These are phyloP conservation scores for Lactifluus pinguis DNA, from an alignment of 768 basidiomycete species.

Conservation along the genomic window DNA sequence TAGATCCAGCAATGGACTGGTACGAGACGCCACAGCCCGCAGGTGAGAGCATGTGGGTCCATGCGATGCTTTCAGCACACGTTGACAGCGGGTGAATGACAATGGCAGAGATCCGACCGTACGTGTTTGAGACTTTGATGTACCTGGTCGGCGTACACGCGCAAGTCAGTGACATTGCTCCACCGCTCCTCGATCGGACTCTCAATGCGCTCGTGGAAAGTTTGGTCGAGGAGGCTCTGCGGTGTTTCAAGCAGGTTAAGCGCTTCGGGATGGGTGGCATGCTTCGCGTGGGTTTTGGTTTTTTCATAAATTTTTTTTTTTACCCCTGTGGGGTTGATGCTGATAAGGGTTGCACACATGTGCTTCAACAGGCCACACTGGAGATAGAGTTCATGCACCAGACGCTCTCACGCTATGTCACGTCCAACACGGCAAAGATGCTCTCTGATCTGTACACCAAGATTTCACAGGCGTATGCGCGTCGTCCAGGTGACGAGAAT, in stretches of 20 bases:
- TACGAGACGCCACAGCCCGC: conserved; percentile 87
- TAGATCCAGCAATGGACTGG: conserved; percentile 84
- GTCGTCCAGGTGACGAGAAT: conserved; percentile 77
- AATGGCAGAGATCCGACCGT: conserved; percentile 77
- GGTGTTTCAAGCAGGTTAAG: conserved; percentile 80
- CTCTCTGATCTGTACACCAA: conserved; percentile 89
- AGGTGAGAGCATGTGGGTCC: conserved; percentile 38
- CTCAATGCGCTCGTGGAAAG: conserved; percentile 75
- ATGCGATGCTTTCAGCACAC: neutral
- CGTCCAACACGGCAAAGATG: conserved; percentile 67
- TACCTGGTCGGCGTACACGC: conserved; percentile 88
- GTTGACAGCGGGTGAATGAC: neutral
- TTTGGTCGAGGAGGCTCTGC: conserved; percentile 73
- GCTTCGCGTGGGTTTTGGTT: conserved; percentile 62
- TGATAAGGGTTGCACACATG: neutral
- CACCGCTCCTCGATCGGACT: conserved; percentile 72
- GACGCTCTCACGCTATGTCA: conserved; percentile 83
- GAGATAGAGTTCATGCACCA: conserved; percentile 99
- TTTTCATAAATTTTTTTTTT: neutral
- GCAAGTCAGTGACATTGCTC: conserved; percentile 75
- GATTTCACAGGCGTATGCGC: conserved; percentile 87
- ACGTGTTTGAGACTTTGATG: conserved; percentile 85
- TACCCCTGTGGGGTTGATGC: neutral
- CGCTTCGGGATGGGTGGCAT: conserved; percentile 98
- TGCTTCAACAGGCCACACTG: conserved; percentile 68